These are phyloP conservation scores for Phaeotremella fagi DNA, from an alignment of 768 basidiomycete genomes.

Conservation along the genomic window DNA sequence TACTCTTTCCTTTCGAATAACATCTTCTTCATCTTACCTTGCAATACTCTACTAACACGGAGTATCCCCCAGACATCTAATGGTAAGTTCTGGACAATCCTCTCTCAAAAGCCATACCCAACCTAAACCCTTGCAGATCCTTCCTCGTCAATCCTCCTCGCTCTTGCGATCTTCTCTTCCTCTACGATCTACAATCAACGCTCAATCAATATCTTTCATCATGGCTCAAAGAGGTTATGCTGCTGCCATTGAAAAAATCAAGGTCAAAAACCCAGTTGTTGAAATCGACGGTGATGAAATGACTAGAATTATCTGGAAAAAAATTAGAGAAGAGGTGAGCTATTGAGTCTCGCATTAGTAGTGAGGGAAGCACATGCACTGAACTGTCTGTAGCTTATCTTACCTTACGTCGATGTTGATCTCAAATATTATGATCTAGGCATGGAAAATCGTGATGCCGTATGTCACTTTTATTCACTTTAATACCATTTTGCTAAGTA, in stretches of 20 bases:
- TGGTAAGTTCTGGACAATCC: too few species aligned
- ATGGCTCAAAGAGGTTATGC: slow-evolving; percentile 29
- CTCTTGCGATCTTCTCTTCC: neutral
- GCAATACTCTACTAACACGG: too few species aligned
- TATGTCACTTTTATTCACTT: too few species aligned
- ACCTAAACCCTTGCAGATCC: too few species aligned
- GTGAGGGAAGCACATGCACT: neutral
- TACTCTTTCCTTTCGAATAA: too few species aligned
- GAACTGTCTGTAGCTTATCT: slow-evolving; percentile 65
- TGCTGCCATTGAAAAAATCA: slow-evolving; percentile 53
- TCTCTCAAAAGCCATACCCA: too few species aligned
- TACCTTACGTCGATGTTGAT: slow-evolving; percentile 89
- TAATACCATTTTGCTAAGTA: too few species aligned
- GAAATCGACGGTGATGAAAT: slow-evolving; percentile 98
- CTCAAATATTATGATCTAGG: slow-evolving; percentile 99
- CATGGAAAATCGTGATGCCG: slow-evolving; percentile 83
- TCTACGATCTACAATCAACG: neutral
- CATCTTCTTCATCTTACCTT: too few species aligned
- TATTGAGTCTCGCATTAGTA: neutral
- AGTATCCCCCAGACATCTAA: too few species aligned
- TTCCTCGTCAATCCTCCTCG: neutral
- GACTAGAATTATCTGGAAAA: slow-evolving; percentile 99
- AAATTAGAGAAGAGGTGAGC: slow-evolving; percentile 85
- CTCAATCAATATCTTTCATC: slow-evolving; percentile 5
- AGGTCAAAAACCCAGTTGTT: slow-evolving; percentile 80